Percentiles rank a stretch among this genome's conserved stretches.
Conservation (phyloP, 1,284 basidiomycete species). For the Irpex sp. region DNA sequence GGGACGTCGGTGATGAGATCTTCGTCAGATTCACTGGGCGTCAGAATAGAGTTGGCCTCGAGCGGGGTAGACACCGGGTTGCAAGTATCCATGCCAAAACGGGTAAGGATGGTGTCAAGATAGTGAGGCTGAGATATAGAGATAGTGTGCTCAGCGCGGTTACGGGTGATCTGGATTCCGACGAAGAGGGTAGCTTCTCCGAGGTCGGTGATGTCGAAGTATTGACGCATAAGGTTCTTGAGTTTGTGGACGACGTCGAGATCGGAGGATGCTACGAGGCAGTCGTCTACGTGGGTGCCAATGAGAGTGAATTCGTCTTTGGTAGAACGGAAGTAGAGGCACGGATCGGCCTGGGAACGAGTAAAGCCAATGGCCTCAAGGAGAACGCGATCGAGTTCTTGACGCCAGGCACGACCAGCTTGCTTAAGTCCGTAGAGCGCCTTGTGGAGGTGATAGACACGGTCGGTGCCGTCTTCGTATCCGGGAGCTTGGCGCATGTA, state of each 20-base stretch:
- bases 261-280: constrained; percentile 2
- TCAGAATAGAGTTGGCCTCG: constrained; percentile 13
- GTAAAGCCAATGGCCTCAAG: not conserved
- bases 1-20: constrained; percentile 10
- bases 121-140: constrained; percentile 24
- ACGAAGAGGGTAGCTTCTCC: constrained; percentile 20
- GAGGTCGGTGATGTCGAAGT: constrained; percentile 22
- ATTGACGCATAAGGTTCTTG: too few species aligned
- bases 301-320: constrained; percentile 2
- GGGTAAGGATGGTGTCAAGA: constrained; percentile 16
- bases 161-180: constrained; percentile 23
- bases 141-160: constrained; percentile 17
- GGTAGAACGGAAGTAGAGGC: constrained; percentile 13
- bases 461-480: constrained; percentile 20
- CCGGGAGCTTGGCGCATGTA: constrained; percentile 33
- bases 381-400: constrained; percentile 14
- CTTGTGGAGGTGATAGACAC: constrained; percentile 16
- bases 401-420: constrained; percentile 25
- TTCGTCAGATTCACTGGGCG: constrained; percentile 3
- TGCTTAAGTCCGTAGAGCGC: constrained; percentile 30
- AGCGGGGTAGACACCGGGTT: constrained; percentile 18
- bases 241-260: not conserved
- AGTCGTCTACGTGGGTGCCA: constrained; percentile 25
- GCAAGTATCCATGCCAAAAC: constrained; percentile 15
- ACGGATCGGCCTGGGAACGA: constrained; percentile 15